Evolutionary conservation across 1,139 yeast genomes (phyloP).

Genomic region (Ogataea hybrid): DNA sequence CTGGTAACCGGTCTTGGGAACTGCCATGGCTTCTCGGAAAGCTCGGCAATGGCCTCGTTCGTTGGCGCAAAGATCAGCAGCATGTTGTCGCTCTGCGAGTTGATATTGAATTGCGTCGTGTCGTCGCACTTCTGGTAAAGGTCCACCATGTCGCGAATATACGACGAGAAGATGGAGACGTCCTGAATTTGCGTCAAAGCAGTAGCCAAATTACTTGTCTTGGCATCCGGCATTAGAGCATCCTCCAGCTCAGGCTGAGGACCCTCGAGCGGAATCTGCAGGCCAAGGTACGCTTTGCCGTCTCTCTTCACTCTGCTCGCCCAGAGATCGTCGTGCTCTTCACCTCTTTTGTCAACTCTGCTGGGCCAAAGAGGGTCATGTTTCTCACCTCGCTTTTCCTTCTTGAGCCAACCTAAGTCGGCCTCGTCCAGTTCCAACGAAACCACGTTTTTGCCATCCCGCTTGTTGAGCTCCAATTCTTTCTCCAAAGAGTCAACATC

Average conservation of each 20-base stretch:
- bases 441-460: constrained; percentile 14
- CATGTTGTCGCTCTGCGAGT: constrained; percentile 35
- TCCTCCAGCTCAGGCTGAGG: constrained; percentile 19
- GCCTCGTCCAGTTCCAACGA: constrained; percentile 14
- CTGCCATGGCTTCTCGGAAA: constrained; percentile 63
- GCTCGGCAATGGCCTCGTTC: constrained; percentile 47
- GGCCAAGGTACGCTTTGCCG: constrained; percentile 6
- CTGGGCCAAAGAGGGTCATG: too few species aligned
- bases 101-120: constrained; percentile 16
- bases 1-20: constrained; percentile 50
- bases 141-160: constrained; percentile 51
- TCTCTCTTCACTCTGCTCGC: constrained; percentile 17
- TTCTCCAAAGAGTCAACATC: constrained; percentile 12
- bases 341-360: too few species aligned
- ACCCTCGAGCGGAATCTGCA: constrained; percentile 3
- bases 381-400: neutral
- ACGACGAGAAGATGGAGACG: constrained; percentile 53
- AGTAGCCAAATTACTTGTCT: constrained; percentile 32
- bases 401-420: constrained; percentile 4
- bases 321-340: too few species aligned
- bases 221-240: constrained; percentile 29
- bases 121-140: constrained; percentile 43
- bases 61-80: constrained; percentile 57
- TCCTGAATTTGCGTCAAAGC: constrained; percentile 41
- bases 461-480: constrained; percentile 14